Base-by-base conservation (phyloP, 176 grass and related monocot species). In the Otatea glauca region DNA sequence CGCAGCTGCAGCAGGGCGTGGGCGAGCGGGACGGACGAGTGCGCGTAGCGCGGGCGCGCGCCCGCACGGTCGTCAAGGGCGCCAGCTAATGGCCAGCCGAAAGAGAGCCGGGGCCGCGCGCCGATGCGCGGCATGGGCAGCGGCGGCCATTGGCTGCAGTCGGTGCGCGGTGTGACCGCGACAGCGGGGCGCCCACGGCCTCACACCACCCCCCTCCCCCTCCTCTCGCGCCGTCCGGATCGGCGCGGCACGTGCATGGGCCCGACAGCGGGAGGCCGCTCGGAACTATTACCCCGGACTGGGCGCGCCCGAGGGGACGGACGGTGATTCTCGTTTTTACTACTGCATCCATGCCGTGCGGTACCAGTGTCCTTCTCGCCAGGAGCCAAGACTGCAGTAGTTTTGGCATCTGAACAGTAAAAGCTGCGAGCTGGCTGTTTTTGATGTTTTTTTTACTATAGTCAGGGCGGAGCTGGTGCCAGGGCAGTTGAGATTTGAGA, bases 171-270 rank as follows among this genome's bases (percentile, higher is more conserved):
- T 37, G 63, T 23, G 79, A 27, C 15, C 29, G 55, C 29, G 56
- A 72, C 55, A 76, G 72, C 78, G 24, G 27, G 43, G 32, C 48
- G 27, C 17, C 72, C 24, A 34, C 42, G 7, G 13, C 13, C 47
- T 21, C 67, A 42, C 43, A 0, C 9, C 13, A 15, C 49, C 25
- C 72, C 24, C 58, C 41, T 7, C 25, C 49, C 42, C 58, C 41
- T 7, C 42, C 61, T 4, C 42, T 65, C 43, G 60, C 61, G 6
- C 61, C 43, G n/a, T 34, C 13, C 64, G 21, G 21, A 54, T 27
- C 47, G 64, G 43, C 17, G 10, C 74, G 74, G 65, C 67, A 78
- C 74, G 75, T 88, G 81, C 74, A 20, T 78, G 74, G 80, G 65
- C 58, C 69, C 77, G 4, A 48, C 70, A 14, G 6, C n/a, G 5